Percentiles rank a stretch among this genome's conserved stretches.
Evolutionary conservation across 345 rosid genomes (phyloP).

Genomic region (Durio zibethinus): DNA sequence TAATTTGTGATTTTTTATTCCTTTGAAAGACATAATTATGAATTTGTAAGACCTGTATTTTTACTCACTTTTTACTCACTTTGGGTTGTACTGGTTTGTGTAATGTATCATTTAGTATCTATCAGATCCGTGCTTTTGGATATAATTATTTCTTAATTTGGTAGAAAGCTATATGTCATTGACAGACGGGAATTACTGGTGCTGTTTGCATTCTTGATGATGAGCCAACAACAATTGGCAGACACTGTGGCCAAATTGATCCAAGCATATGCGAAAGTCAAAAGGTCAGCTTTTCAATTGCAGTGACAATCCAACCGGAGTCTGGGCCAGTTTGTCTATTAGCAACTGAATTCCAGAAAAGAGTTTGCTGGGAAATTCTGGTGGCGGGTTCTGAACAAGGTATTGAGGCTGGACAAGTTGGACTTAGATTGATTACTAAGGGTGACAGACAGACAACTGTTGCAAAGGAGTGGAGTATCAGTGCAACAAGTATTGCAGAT

Average conservation of each 20-base stretch:
- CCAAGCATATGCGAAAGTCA: conserved; percentile 65
- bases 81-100: not conserved
- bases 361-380: conserved; percentile 94
- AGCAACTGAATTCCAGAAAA: conserved; percentile 95
- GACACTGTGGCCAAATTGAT: conserved; percentile 85
- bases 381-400: conserved; percentile 99
- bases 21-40: not conserved
- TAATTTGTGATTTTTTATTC: not conserved
- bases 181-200: conserved; percentile 81
- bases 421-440: conserved; percentile 86
- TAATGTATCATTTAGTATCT: not conserved
- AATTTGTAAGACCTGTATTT: not conserved
- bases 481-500: conserved; percentile 98
- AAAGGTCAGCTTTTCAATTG: conserved; percentile 86
- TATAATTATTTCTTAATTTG: not conserved
- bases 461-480: conserved; percentile 93
- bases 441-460: conserved; percentile 90
- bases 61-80: not conserved
- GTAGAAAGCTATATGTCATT: conserved; percentile 11
- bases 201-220: conserved; percentile 95
- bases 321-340: conserved; percentile 99
- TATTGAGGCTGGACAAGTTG: conserved; percentile 99
- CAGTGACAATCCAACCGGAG: conserved; percentile 94
- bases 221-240: conserved; percentile 85
- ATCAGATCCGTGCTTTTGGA: not conserved